Conservation (phyloP, 2,329 filamentous ascomycete species). For the Teratosphaeria gauchensis region DNA sequence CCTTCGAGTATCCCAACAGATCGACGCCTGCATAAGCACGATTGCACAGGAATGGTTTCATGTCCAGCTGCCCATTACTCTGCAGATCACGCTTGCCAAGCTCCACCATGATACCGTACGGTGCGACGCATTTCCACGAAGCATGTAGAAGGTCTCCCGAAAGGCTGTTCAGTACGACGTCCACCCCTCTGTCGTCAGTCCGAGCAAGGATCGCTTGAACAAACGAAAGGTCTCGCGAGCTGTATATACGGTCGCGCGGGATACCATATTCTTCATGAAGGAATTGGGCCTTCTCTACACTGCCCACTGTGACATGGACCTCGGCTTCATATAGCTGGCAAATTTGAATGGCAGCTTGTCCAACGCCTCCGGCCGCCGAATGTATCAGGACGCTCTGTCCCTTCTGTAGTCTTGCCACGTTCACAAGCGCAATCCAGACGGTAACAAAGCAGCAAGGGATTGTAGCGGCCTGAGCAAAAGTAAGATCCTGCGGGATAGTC, state of each 20-base stretch:
- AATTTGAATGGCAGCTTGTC: background rate
- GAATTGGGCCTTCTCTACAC: background rate
- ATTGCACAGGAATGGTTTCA: background rate
- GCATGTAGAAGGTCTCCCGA: background rate
- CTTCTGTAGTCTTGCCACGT: background rate
- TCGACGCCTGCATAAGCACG: background rate
- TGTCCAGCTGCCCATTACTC: background rate
- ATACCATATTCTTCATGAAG: background rate
- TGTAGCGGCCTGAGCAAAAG: background rate
- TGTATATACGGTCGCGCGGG: background rate
- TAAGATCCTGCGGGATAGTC: background rate
- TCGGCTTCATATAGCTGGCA: background rate
- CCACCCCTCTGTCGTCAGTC: background rate
- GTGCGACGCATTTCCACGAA: background rate
- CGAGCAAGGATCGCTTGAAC: background rate
- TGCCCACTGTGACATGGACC: background rate
- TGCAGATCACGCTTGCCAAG: background rate
- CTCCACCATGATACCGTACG: background rate
- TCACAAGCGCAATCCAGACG: background rate
- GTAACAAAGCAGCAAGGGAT: background rate
- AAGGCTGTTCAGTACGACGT: background rate
- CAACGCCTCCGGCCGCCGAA: background rate
- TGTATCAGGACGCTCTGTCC: background rate
- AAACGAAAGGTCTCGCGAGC: background rate
- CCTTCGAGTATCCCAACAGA: background rate